Base-by-base conservation (phyloP, 345 rosid genomes). In the Eucalyptus erythrocorys region DNA sequence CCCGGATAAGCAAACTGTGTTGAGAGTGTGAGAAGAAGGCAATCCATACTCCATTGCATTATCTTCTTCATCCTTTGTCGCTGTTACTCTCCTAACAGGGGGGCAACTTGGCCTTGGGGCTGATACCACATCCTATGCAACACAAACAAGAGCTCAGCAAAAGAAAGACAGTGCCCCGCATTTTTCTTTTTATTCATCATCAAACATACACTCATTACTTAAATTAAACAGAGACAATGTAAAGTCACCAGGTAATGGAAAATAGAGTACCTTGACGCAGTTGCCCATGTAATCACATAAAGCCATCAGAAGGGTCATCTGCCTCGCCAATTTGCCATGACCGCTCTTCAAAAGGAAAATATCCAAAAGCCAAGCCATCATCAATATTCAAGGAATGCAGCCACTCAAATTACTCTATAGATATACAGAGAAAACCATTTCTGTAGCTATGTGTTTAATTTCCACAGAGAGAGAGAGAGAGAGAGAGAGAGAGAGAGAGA, bases 11-110 rank as follows among this genome's bases (percentile, higher is more conserved):
- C 99, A 98, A 90, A 97, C 96, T 2, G 99, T 98, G 91, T 98
- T 98, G 22, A 98, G 95, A 88, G 97, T 97, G 89, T 98, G 99
- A 49, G 99, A 98, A 91, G 99, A 98, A 91, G 99, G 99, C 93
- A 98, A 91, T 87, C 99, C 99, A 92, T 96, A 96, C 91, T 98
- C 99, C 96, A 97, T 84, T 30, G 99, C 99, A 92, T 98, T 96
- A 3, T 98, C 99, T 96, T 94, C 94, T 92, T 98, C 99, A 89
- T 98, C 99, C 93, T 95, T 95, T 8, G 99, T 98, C 11, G 98
- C 96, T 4, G 97, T 95, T 85, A 98, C 89, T 90, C 98, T 94
- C 92, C 96, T 93, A 87, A 96, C 97, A 8, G 99, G 99, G n/a
- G 99, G 99, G 82, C 95, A 96, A 88, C 92, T 92, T 8, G 99